Evolutionary conservation across 305 asterid genomes (phyloP), one percentile per base, ranked within the genome.

Genomic region (Caryopteris hybrid): DNA sequence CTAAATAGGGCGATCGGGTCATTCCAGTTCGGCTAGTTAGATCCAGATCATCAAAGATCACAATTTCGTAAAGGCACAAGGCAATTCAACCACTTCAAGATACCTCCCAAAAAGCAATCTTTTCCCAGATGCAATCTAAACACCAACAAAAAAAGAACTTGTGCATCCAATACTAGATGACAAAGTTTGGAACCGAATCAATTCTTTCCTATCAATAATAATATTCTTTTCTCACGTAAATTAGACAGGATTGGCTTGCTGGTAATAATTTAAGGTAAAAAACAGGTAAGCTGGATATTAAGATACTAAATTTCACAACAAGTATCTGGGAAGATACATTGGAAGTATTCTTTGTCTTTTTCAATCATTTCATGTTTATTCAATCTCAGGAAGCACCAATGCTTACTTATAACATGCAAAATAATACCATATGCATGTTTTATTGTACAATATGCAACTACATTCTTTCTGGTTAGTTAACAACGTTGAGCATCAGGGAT

Each of bases 251-350:
- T 55, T 52, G 56, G 71, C 7, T 51, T 6, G 25, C 31, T 31
- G 23, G 25, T 12, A 47, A 70, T 65, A 43, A 9, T 51, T 33
- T 70, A 43, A 17, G 62, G 62, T 45, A 61, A 43, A 38, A 36
- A 33, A 45, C 38, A 36, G 33, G 45, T 12, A 16, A 56, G 71
- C 21, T 45, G 29, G 34, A 51, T 25, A 56, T 47, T 17, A 23
- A 41, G 60, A 59, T 50, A 38, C 17, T 51, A 38, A 63, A 61
- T 18, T 64, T 8, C 17, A 17, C 22, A 48, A 12, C 36, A 74
- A 25, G 55, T 75, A 50, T 25, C 52, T 39, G 50, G 54, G 69
- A 58, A 75, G 68, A 73, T 65, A 59, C 41, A 58, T 45, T 51
- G 52, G 47, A 43, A 58, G 55, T 51, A 57, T 46, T 48, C 45